These are phyloP conservation scores for Yamadazyma sp. DNA, from an alignment of 1,139 yeast species.

Conservation along the genomic window DNA sequence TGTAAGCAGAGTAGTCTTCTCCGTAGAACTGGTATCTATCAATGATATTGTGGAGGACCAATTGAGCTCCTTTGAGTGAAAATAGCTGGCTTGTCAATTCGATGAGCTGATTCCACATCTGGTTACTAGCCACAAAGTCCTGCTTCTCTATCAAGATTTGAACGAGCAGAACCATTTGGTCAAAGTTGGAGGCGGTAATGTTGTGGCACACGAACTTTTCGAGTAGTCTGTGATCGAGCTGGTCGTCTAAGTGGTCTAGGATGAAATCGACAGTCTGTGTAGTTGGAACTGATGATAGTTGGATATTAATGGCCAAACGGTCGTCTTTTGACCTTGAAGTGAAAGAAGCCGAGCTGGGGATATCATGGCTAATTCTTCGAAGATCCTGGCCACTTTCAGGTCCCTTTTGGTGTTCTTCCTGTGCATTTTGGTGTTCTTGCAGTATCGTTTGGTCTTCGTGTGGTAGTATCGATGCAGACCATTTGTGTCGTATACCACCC, in stretches of 20 bases:
- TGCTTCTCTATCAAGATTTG: conserved; percentile 21
- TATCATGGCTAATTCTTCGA: too few species aligned
- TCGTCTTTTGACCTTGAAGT: neutral
- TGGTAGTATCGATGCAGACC: neutral
- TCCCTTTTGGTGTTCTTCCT: too few species aligned
- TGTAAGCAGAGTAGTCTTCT: conserved; percentile 19
- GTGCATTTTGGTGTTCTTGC: too few species aligned
- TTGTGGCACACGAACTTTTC: conserved; percentile 18
- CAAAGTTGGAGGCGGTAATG: conserved; percentile 15
- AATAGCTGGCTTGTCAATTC: conserved; percentile 25
- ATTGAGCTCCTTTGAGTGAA: conserved; percentile 33
- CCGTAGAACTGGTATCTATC: conserved; percentile 24
- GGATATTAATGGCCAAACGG: conserved; percentile 4
- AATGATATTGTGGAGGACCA: conserved; percentile 38
- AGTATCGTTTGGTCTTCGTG: neutral
- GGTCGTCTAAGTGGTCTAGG: conserved; percentile 6
- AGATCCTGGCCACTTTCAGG: too few species aligned
- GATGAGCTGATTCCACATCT: conserved; percentile 35
- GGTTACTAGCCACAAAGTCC: conserved; percentile 27
- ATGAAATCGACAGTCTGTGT: conserved; percentile 5
- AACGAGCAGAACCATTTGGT: conserved; percentile 24
- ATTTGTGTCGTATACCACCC: neutral
- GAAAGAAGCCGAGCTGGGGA: too few species aligned
- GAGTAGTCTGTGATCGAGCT: conserved; percentile 15
- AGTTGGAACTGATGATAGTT: conserved; percentile 2